phyloP scores from a whole-genome alignment of 1,139 yeast species.

The Suhomyces ambrosiae region DNA sequence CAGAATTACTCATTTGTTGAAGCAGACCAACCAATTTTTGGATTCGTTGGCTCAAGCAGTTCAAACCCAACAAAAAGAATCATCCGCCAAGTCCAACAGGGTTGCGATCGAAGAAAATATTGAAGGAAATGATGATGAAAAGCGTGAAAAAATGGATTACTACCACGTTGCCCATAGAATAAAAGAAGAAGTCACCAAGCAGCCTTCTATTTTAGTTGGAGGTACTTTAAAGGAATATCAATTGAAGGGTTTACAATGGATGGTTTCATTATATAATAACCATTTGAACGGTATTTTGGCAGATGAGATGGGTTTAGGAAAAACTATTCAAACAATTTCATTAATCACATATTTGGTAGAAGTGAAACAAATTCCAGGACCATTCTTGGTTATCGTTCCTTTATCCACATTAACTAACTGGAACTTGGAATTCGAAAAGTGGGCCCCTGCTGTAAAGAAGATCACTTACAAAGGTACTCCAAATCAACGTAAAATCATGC shows the following conservation, averaged over 20 bases:
- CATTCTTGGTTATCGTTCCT: constrained; percentile 80
- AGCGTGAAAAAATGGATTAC: constrained; percentile 66
- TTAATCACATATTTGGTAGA: constrained; percentile 75
- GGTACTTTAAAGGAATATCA: constrained; percentile 94
- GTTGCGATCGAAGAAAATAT: constrained; percentile 27
- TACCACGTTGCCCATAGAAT: constrained; percentile 79
- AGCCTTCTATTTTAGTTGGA: constrained; percentile 73
- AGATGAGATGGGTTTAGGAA: constrained; percentile 92
- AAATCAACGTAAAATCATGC: constrained; percentile 64
- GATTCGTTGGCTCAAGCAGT: constrained; percentile 79
- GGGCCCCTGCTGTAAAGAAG: constrained; percentile 77
- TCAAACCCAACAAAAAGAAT: constrained; percentile 64
- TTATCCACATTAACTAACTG: constrained; percentile 82
- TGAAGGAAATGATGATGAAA: constrained; percentile 43
- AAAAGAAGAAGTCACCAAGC: constrained; percentile 63
- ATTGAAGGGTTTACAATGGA: constrained; percentile 93
- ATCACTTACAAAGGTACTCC: constrained; percentile 79
- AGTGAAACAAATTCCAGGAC: constrained; percentile 63
- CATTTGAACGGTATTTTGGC: constrained; percentile 94
- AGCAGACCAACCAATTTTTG: constrained; percentile 75
- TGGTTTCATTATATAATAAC: constrained; percentile 92
- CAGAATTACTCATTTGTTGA: constrained; percentile 76
- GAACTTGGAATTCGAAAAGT: constrained; percentile 81
- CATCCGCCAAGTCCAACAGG: constrained; percentile 18
- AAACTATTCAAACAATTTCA: constrained; percentile 83